Percentiles rank a stretch among this genome's conserved stretches.
Conservation (phyloP, 1,284 basidiomycete genomes). For the Fomitopsis schrenkii region DNA sequence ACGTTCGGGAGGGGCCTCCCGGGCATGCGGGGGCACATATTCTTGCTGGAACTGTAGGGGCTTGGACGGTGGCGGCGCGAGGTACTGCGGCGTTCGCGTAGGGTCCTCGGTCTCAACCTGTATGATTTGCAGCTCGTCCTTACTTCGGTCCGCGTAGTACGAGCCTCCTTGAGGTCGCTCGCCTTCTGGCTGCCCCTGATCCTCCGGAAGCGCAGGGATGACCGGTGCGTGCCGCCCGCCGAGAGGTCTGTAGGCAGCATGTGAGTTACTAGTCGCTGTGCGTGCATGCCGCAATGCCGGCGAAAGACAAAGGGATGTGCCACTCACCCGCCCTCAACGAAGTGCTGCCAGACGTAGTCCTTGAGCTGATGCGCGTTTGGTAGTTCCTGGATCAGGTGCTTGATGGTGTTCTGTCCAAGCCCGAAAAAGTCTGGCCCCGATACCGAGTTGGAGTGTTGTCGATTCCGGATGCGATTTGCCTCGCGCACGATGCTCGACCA, state of each 20-base stretch:
- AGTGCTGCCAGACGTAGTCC: constrained; percentile 81
- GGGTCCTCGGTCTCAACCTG: constrained; percentile 22
- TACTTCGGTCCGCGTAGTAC: constrained; percentile 11
- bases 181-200: constrained; percentile 39
- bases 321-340: constrained; percentile 75
- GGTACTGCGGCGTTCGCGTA: constrained; percentile 11
- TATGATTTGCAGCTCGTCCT: constrained; percentile 26
- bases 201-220: constrained; percentile 70
- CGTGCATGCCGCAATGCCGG: background rate
- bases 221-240: constrained; percentile 77
- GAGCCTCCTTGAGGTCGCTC: constrained; percentile 8
- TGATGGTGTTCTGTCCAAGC: constrained; percentile 78
- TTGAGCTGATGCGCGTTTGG: constrained; percentile 62
- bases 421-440: constrained; percentile 85
- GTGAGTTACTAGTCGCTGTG: constrained; percentile 5
- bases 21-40: constrained; percentile 13
- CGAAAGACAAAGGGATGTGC: background rate
- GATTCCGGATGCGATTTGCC: constrained; percentile 71
- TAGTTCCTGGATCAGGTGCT: constrained; percentile 78
- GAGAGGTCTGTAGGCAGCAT: constrained; percentile 45
- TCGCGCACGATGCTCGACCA: constrained; percentile 78
- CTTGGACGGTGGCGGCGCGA: constrained; percentile 16
- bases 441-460: constrained; percentile 78
- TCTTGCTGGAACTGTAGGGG: constrained; percentile 26
- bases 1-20: constrained; percentile 12